These are phyloP conservation scores for Penicillium griseofulvum DNA, from an alignment of 2,329 filamentous ascomycete genomes.

Conservation along the genomic window DNA sequence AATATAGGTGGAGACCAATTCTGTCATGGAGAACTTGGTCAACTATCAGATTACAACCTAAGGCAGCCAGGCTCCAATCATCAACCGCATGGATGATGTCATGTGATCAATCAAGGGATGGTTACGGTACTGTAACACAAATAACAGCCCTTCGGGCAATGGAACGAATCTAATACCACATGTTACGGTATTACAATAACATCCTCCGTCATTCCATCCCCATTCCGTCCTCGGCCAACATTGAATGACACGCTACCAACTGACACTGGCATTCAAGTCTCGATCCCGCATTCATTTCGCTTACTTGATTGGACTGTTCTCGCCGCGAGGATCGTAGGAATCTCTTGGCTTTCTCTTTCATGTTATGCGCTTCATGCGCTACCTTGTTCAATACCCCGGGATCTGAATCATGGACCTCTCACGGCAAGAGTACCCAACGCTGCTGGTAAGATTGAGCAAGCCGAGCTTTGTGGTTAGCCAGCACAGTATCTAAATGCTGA, in stretches of 20 bases:
- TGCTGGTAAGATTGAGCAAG: slow-evolving; percentile 69
- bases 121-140: neutral
- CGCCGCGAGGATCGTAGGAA: neutral
- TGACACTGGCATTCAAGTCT: slow-evolving; percentile 12
- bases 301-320: slow-evolving; percentile 13
- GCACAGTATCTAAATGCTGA: slow-evolving; percentile 13
- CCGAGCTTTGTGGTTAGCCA: slow-evolving; percentile 12
- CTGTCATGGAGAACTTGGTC: neutral
- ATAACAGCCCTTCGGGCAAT: neutral
- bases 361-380: slow-evolving; percentile 36
- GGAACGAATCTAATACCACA: neutral
- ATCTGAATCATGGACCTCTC: slow-evolving; percentile 65
- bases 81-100: slow-evolving; percentile 17
- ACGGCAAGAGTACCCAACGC: slow-evolving; percentile 85
- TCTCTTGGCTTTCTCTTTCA: slow-evolving; percentile 9
- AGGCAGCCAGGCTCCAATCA: neutral
- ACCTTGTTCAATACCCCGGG: slow-evolving; percentile 19
- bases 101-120: slow-evolving; percentile 12
- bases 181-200: slow-evolving; percentile 9
- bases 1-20: neutral
- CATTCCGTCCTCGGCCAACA: slow-evolving; percentile 23
- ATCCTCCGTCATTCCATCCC: slow-evolving; percentile 25
- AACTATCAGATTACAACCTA: neutral
- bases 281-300: slow-evolving; percentile 18
- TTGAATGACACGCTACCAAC: slow-evolving; percentile 14